Base-by-base conservation (phyloP, 2,329 filamentous ascomycete genomes). In the Botrytis cinerea region DNA sequence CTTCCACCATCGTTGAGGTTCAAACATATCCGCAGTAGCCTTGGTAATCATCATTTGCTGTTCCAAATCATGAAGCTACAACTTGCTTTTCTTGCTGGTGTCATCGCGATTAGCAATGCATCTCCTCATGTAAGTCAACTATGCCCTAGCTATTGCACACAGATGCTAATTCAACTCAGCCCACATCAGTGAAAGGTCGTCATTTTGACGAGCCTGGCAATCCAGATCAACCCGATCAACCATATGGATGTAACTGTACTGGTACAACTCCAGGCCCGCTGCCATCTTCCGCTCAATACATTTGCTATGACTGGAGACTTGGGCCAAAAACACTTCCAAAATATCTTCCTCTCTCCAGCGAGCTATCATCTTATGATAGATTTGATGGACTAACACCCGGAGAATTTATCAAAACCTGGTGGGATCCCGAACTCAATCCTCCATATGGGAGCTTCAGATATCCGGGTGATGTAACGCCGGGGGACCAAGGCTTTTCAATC, bases 311-410 rank as follows among this genome's bases (percentile, higher is more conserved):
- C 10, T 43, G 51, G n/a, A 64, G 61, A 18, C 70, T 72, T 38
- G 70, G 70, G 22, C 70, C 70, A 1, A 67, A 67, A 22, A 62
- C 51, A 12, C 70, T 72, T 14, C 70, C 70, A 3, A 67, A 18
- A 46, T 57, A 54, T 54, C 70, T 72, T 20, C 70, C 70, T 22
- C 48, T 72, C 1, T 54, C 70, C 4, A 54, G 70, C 28, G 70
- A 67, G 45, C 62, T 72, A n/a, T 57, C 70, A 38, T 72, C 61
- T 35, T 72, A 73, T 32, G 38, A 73, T 70, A 54, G 62, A 35
- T 61, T 73, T 20, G 71, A 64, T 7, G 71, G 71, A 32, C 32
- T 73, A 4, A 60, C 63, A 9, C 64, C 64, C 6, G 71, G 64
- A 46, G 51, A 59, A 7, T 73, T 73, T n/a, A 64, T 73, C 16